Evolutionary conservation across 768 basidiomycete genomes (phyloP), one percentile per base, ranked within the genome.

Genomic region (Lentinula raphanica): DNA sequence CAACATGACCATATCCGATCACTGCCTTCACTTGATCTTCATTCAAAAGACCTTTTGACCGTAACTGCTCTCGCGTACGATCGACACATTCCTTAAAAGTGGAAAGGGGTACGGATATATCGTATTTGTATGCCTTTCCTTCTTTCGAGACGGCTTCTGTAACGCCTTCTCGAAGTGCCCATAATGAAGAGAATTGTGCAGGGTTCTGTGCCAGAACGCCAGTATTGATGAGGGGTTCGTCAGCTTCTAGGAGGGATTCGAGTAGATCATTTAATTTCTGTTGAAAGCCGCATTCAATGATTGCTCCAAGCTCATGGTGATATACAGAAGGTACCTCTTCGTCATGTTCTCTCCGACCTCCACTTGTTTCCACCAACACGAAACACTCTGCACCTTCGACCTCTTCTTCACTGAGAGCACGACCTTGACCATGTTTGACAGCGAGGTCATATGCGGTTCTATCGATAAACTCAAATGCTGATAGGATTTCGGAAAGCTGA

Each of bases 381-480:
- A 98, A 98, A 62, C 92, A 94, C 67, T 87, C 79, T 27, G 93
- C 85, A 54, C 88, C 86, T 62, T 84, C 79, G 45, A 90, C 79
- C 59, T 94, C 90, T 49, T 87, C 78, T 50, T 88, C 82, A 53
- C 82, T 79, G 35, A 96, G 78, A 12, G 87, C 87, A 51, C 88
- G 82, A 21, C 89, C 88, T 62, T 92, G 87, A 0, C 90, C 88
- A 62, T 92, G 89, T 66, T 88, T 85, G 42, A 91, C 80, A n/a
- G 87, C 87, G 57, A 95, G 76, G 53, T 94, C 84, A 68, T 92
- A 92, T 1, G 90, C 83, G 12, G 86, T 86, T 54, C 90, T 81
- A 69, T 99, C 96, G 50, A 95, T 92, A 71, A 90, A 98, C 72
- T 99, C 96, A 71, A 98, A 98, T 0, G 97, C 96, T 7, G 93